phyloP scores from a whole-genome alignment of 2,329 filamentous ascomycete species.

The Myrmaecium sp. region DNA sequence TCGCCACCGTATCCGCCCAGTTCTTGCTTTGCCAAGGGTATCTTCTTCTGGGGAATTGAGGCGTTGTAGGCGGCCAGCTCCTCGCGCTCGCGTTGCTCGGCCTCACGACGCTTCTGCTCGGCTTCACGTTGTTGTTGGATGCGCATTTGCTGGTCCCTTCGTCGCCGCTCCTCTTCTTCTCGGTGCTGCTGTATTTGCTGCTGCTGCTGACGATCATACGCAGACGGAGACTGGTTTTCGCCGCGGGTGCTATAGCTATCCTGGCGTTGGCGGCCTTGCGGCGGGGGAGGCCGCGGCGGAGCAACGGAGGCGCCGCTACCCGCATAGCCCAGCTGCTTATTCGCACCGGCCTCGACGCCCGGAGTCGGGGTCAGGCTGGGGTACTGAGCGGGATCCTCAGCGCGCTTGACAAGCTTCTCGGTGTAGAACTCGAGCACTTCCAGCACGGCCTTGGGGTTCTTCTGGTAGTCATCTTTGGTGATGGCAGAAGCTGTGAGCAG shows the following conservation, averaged over 20 bases:
- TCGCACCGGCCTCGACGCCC: conserved; percentile 28
- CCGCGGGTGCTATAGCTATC: conserved; percentile 18
- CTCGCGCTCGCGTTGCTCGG: conserved; percentile 35
- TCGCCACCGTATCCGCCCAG: conserved; percentile 48
- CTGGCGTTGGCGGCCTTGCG: conserved; percentile 24
- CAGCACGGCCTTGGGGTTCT: conserved; percentile 59
- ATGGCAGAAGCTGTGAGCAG: conserved; percentile 90
- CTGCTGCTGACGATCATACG: conserved; percentile 17
- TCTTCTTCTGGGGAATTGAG: conserved; percentile 64
- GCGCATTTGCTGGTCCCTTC: conserved; percentile 23
- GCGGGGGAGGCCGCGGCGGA: conserved; percentile 29
- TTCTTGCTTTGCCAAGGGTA: conserved; percentile 77
- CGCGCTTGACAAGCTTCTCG: conserved; percentile 56
- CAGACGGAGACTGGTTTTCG: conserved; percentile 3
- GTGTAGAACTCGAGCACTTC: conserved; percentile 77
- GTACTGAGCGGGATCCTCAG: conserved; percentile 53
- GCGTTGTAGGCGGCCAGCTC: conserved; percentile 83
- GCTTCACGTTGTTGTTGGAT: conserved; percentile 21
- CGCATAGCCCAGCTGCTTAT: conserved; percentile 32
- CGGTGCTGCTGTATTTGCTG: conserved; percentile 13
- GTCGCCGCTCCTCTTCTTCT: conserved; percentile 22
- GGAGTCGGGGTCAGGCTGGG: conserved; percentile 52
- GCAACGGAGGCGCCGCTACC: conserved; percentile 28
- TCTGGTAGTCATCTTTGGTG: conserved; percentile 96
- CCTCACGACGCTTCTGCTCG: conserved; percentile 23